A percentile compares a stretch with the other conserved stretches of the same genome.
Evolutionary conservation across 768 basidiomycete genomes (phyloP).

Genomic region (Pleurotus citrinopileatus): DNA sequence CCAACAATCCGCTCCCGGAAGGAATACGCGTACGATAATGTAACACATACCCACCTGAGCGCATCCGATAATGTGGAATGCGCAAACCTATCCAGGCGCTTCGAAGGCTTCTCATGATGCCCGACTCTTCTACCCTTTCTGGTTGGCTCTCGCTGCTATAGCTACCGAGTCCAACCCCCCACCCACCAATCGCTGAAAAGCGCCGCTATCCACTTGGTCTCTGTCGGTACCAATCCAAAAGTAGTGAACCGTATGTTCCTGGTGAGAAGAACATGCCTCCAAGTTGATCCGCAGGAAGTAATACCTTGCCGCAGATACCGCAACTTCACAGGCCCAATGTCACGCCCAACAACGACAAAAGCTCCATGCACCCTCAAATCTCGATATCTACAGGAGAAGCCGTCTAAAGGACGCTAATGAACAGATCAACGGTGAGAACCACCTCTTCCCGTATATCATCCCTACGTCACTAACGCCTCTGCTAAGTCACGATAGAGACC

Average conservation of each 20-base stretch:
- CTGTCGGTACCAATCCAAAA: too few relatives aligned
- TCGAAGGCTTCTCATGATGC: too few relatives aligned
- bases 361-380: constrained; percentile 2
- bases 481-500: constrained; percentile 4
- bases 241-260: neutral
- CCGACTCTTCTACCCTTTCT: too few relatives aligned
- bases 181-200: too few relatives aligned
- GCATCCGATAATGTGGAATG: too few relatives aligned
- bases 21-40: too few relatives aligned
- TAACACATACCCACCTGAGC: too few relatives aligned
- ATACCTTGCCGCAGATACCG: constrained; percentile 6
- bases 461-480: neutral
- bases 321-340: neutral
- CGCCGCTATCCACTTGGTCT: neutral
- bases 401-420: constrained; percentile 6
- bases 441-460: neutral
- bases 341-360: neutral
- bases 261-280: neutral
- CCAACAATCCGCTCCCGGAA: too few relatives aligned
- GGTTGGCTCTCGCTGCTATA: too few relatives aligned
- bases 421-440: neutral
- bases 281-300: constrained; percentile 5
- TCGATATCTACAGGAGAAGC: neutral
- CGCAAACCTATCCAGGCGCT: too few relatives aligned
- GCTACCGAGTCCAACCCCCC: too few relatives aligned